phyloP scores from a whole-genome alignment of 2,329 filamentous ascomycete species.

The Leptodontidium sp. region DNA sequence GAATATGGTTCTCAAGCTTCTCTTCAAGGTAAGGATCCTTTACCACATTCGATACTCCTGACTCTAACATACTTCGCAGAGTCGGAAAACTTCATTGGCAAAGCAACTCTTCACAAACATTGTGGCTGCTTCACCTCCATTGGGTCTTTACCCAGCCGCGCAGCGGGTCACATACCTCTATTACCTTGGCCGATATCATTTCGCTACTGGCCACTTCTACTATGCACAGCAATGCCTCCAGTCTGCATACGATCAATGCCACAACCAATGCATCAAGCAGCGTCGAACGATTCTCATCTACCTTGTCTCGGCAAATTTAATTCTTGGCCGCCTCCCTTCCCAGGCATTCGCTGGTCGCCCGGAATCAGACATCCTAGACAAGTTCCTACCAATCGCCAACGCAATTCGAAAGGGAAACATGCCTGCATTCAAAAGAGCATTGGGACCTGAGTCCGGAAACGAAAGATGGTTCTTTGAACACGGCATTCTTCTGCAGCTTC shows the following conservation, averaged over 20 bases:
- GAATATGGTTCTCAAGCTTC: conserved; percentile 86
- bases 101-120: conserved; percentile 92
- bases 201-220: conserved; percentile 83
- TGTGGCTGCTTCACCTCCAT: conserved; percentile 79
- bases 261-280: conserved; percentile 77
- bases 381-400: conserved; percentile 77
- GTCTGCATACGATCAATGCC: conserved; percentile 81
- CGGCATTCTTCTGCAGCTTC: conserved; percentile 77
- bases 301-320: conserved; percentile 82
- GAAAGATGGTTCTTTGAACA: conserved; percentile 79
- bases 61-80: conserved; percentile 54
- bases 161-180: conserved; percentile 94
- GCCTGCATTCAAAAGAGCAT: conserved; percentile 72
- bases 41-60: not conserved
- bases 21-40: conserved; percentile 73
- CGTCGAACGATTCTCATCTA: conserved; percentile 83
- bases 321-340: conserved; percentile 85
- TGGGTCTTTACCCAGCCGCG: conserved; percentile 82
- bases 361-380: conserved; percentile 68
- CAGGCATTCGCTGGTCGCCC: conserved; percentile 69
- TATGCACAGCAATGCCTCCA: conserved; percentile 79
- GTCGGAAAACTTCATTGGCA: conserved; percentile 81
- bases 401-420: conserved; percentile 80
- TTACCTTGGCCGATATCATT: conserved; percentile 90
- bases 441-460: conserved; percentile 61